Evolutionary conservation across 495 filamentous ascomycete genomes (phyloP).

Genomic region (Filosporella fistucella): DNA sequence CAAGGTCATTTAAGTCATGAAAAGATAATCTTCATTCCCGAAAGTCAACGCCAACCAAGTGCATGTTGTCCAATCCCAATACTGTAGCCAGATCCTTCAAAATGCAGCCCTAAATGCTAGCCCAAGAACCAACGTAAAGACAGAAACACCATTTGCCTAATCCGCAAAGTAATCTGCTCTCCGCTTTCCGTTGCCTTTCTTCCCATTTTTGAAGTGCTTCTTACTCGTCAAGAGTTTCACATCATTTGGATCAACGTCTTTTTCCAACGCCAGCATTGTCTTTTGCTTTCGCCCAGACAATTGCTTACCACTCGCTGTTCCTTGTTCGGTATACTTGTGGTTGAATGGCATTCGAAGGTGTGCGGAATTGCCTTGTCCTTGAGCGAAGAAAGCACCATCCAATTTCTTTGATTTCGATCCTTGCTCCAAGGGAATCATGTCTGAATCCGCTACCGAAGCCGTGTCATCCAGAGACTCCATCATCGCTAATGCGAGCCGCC

Average conservation of each 20-base stretch:
- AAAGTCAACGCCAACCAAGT: no score
- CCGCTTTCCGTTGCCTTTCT: constrained; percentile 50
- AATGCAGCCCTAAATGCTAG: neutral
- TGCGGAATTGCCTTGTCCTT: constrained; percentile 51
- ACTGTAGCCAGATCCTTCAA: no score
- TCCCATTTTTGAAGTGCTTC: constrained; percentile 91
- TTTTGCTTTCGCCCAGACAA: constrained; percentile 81
- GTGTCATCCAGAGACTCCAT: constrained; percentile 37
- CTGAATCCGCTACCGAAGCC: constrained; percentile 36
- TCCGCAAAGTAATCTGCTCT: constrained; percentile 28
- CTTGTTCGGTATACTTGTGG: constrained; percentile 80
- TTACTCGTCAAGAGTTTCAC: constrained; percentile 66
- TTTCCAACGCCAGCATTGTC: constrained; percentile 79
- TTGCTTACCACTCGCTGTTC: constrained; percentile 56
- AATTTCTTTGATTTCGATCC: constrained; percentile 71
- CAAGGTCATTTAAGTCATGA: no score
- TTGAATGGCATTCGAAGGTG: constrained; percentile 82
- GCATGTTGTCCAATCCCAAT: no score
- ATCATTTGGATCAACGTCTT: constrained; percentile 78
- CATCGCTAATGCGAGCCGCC: constrained; percentile 52
- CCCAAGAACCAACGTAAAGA: no score
- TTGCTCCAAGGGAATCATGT: constrained; percentile 34
- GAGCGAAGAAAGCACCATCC: constrained; percentile 83
- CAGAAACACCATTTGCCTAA: no score
- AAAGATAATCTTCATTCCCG: no score